phyloP scores from a whole-genome alignment of 306 rosid species.

The Alnus rubra region DNA sequence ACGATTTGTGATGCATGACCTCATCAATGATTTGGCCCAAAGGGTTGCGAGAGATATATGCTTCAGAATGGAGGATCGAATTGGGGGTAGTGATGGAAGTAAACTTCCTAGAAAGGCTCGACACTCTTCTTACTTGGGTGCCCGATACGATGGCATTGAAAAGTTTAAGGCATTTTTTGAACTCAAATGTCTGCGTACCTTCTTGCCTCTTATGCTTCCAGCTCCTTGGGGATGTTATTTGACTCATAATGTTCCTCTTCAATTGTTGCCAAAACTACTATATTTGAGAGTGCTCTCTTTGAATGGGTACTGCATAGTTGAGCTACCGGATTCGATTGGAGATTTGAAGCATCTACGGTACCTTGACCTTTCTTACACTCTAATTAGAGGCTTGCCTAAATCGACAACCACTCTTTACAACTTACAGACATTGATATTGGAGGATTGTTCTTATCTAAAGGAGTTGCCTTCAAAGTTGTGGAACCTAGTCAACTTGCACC shows the following conservation, averaged over 20 bases:
- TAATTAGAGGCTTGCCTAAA: neutral
- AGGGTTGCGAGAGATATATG: neutral
- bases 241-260: neutral
- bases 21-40: constrained; percentile 23
- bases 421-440: neutral
- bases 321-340: neutral
- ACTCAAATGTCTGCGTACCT: constrained; percentile 5
- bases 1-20: constrained; percentile 27
- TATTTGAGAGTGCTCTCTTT: constrained; percentile 1
- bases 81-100: neutral
- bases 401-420: neutral
- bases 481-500: too few species aligned
- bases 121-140: constrained; percentile 8
- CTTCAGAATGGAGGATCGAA: neutral
- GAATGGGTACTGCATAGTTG: neutral
- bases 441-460: neutral
- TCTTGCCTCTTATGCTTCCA: neutral
- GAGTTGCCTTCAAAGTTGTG: neutral
- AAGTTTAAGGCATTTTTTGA: neutral
- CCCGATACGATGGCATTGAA: neutral
- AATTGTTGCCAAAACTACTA: neutral
- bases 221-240: neutral
- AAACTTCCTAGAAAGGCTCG: neutral
- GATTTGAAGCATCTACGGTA: neutral
- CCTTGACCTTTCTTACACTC: neutral